Base-by-base conservation (phyloP, 495 filamentous ascomycete genomes). In the Xylaria intraflava region DNA sequence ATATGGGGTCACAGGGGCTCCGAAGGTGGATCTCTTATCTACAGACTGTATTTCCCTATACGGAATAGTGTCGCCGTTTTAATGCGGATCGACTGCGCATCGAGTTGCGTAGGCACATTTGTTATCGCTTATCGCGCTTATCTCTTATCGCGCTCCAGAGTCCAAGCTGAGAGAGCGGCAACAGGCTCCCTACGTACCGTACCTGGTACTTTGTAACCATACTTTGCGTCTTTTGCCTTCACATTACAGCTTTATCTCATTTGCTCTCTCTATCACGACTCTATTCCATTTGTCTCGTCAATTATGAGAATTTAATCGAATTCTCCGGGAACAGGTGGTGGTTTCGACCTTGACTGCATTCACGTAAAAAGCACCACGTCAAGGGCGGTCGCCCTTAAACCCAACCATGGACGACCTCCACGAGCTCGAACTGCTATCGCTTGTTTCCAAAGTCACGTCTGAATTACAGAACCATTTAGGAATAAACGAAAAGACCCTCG, bases 381-480 rank as follows among this genome's bases (percentile, higher is more conserved):
- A 22, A 41, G 6, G 23, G 16, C 30, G 16, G 35, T 17, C 9
- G 14, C 16, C 16, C 33, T n/a, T 42, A 6, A 5, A 33, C 3
- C 16, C 36, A 20, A 70, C 35, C 33, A 96, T 98, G 88, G 91
- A 95, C 66, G 62, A 65, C 35, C 78, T 97, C 53, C 83, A 87
- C 61, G 87, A 85, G 57, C 83, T 98, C 58, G 93, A 98, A 74
- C 76, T 94, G 56, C 82, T 97, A 54, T 94, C 89, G 56, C 82
- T 98, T 52, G 90, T 97, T 56, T 91, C 89, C 41, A 95, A 92
- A 69, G 89, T 98, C 60, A 95, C 89, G 31, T 89, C 85, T 27
- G 93, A 98, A 72, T 76, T 97, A 39, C 85, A 90, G 59, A 98
- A 98, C 70, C 88, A 98, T 71, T 71, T 98, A 49, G 90, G 92